Conservation (phyloP, 2,329 filamentous ascomycete genomes). For the Colletotrichum acutatum region DNA sequence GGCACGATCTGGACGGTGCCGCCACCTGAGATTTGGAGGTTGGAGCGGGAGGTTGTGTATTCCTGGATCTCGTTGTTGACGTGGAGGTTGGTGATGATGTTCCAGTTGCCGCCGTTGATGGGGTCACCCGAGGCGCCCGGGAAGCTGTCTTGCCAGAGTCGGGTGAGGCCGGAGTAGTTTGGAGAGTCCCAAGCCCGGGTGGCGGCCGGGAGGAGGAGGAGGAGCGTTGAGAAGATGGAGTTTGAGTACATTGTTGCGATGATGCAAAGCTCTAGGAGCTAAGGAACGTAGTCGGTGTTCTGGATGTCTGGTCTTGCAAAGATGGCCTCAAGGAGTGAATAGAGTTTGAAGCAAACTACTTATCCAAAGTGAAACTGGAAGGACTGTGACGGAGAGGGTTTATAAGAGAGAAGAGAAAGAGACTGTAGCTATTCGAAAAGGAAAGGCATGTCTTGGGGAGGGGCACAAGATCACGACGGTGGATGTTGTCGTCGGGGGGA, state of each 20-base stretch:
- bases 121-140: conserved; percentile 46
- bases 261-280: not conserved
- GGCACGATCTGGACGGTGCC: conserved; percentile 64
- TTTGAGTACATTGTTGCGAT: conserved; percentile 25
- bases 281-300: conserved; percentile 4
- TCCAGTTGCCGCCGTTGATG: conserved; percentile 53
- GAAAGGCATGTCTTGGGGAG: conserved; percentile 29
- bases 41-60: conserved; percentile 55
- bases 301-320: not conserved
- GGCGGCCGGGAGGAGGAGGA: conserved; percentile 45
- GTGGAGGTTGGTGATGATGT: conserved; percentile 56
- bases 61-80: conserved; percentile 61
- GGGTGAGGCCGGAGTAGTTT: conserved; percentile 49
- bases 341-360: not conserved
- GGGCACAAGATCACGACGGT: conserved; percentile 29
- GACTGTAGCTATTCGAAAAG: not conserved
- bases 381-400: not conserved
- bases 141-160: conserved; percentile 58
- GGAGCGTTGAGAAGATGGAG: not conserved
- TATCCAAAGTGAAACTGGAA: not conserved
- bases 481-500: not conserved
- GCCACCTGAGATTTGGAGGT: conserved; percentile 63
- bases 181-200: conserved; percentile 50
- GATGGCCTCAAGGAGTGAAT: not conserved
- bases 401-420: conserved; percentile 15